phyloP scores from a whole-genome alignment of 192 early-diverging fungal genomes.

The Gigaspora rosea region DNA sequence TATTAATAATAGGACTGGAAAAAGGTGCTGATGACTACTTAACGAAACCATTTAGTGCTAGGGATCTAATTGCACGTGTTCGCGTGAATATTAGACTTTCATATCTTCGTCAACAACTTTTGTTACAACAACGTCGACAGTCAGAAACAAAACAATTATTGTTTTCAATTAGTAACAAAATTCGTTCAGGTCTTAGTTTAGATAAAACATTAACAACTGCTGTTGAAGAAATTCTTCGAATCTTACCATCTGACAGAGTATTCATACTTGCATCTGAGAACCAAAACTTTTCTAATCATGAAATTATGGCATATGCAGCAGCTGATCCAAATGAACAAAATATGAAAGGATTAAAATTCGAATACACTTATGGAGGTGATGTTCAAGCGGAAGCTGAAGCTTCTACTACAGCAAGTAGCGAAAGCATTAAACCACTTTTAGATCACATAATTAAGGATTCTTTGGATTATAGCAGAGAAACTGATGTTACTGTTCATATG shows the following conservation, averaged over 20 bases:
- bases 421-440: too few relatives aligned
- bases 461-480: not conserved
- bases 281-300: not conserved
- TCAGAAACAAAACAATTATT: constrained; percentile 45
- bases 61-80: constrained; percentile 59
- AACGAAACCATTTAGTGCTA: constrained; percentile 48
- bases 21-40: constrained; percentile 67
- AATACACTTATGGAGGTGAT: not conserved
- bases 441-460: not conserved
- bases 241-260: constrained; percentile 42
- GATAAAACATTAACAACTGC: constrained; percentile 41
- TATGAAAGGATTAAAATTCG: not conserved
- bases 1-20: constrained; percentile 38
- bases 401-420: too few relatives aligned
- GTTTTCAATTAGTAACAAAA: constrained; percentile 43
- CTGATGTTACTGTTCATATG: not conserved
- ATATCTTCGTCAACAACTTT: constrained; percentile 45
- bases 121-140: constrained; percentile 41
- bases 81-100: constrained; percentile 52
- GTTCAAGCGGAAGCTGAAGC: not conserved
- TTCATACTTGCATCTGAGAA: constrained; percentile 25
- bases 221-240: constrained; percentile 37
- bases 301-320: not conserved
- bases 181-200: constrained; percentile 40
- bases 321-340: not conserved